phyloP scores from a whole-genome alignment of 192 early-diverging fungal species.

The Martensiomyces pterosporus region DNA sequence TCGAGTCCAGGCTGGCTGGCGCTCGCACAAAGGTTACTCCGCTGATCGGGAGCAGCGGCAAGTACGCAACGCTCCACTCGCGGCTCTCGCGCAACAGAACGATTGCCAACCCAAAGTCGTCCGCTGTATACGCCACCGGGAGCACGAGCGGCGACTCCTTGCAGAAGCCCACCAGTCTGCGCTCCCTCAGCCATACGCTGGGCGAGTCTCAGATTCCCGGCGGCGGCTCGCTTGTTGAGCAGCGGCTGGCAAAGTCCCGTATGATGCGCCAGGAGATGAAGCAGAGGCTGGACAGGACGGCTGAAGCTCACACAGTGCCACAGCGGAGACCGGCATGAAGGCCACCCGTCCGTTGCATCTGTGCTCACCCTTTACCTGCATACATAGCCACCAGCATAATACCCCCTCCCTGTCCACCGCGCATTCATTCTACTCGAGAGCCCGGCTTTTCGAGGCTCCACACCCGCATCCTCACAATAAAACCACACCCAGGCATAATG shows the following conservation, averaged over 20 bases:
- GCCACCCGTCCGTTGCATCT: background rate
- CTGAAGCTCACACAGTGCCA: slow-evolving; percentile 30
- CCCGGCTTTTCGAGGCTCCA: too few species aligned
- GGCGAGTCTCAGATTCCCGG: slow-evolving; percentile 11
- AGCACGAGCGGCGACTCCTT: slow-evolving; percentile 2
- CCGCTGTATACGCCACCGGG: slow-evolving; percentile 3
- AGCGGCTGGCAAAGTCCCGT: slow-evolving; percentile 26
- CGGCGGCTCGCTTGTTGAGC: slow-evolving; percentile 17
- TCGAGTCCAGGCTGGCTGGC: slow-evolving; percentile 69
- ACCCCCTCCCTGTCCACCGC: too few species aligned
- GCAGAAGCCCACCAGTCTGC: slow-evolving; percentile 14
- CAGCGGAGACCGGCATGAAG: slow-evolving; percentile 23
- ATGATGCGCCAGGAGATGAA: slow-evolving; percentile 22
- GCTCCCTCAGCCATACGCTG: slow-evolving; percentile 1
- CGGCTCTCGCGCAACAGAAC: slow-evolving; percentile 32
- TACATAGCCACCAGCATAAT: too few species aligned
- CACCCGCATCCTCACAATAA: too few species aligned
- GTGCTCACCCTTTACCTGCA: background rate
- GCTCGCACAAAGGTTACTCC: slow-evolving; percentile 74
- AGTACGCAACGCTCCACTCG: slow-evolving; percentile 41
- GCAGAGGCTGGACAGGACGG: slow-evolving; percentile 17
- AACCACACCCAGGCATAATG: too few species aligned
- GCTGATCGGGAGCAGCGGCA: slow-evolving; percentile 47
- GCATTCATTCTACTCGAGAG: too few species aligned
- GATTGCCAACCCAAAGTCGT: slow-evolving; percentile 34